Evolutionary conservation across 2,329 filamentous ascomycete species (phyloP).

Genomic region (Colletotrichum melonis): DNA sequence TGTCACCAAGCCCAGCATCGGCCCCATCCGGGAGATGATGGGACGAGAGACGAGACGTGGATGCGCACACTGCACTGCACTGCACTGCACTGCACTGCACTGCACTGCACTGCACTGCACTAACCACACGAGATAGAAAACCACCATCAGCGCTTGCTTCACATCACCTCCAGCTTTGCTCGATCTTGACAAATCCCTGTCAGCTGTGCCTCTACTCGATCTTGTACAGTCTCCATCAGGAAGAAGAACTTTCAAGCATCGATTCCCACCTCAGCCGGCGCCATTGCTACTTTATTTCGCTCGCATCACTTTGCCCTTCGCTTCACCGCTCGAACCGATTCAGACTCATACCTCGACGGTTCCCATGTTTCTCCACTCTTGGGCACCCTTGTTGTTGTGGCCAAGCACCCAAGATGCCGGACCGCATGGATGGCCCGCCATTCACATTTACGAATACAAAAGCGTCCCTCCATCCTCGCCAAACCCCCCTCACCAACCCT

Average conservation of each 20-base stretch:
- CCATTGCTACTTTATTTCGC: background rate
- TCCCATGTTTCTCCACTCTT: conserved; percentile 18
- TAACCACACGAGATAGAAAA: background rate
- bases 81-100: background rate
- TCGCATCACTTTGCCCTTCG: background rate
- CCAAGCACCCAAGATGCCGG: conserved; percentile 29
- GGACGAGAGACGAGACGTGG: conserved; percentile 30
- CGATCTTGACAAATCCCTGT: background rate
- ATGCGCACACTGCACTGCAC: background rate
- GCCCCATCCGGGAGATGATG: conserved; percentile 34
- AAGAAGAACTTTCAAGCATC: background rate
- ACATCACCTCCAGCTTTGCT: background rate
- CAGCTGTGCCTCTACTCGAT: background rate
- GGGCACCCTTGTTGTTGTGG: conserved; percentile 4
- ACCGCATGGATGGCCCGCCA: background rate
- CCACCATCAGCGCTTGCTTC: background rate
- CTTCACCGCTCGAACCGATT: conserved; percentile 29
- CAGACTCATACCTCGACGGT: conserved; percentile 15
- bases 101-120: background rate
- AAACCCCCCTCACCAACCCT: background rate
- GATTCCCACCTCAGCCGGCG: background rate
- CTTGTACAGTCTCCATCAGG: conserved; percentile 1
- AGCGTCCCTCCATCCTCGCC: background rate
- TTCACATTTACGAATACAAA: background rate
- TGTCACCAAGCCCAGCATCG: conserved; percentile 22